Base-by-base conservation (phyloP, 345 rosid species). In the Hibiscus syriacus region DNA sequence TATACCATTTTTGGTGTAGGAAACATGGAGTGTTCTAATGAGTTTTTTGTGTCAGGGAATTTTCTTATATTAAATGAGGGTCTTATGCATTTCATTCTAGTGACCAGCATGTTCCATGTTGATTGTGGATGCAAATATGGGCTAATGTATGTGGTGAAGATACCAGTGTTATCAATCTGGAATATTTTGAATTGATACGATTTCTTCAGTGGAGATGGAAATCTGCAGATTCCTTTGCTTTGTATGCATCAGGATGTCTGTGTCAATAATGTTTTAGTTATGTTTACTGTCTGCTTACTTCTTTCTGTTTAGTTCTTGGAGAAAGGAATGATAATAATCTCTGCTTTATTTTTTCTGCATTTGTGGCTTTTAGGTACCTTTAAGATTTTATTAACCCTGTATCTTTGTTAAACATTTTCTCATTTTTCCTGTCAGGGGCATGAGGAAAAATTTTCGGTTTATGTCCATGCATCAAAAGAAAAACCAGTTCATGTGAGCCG, bases 391-490 rank as follows among this genome's bases (percentile, higher is more conserved):
- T 68, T 2, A 3, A 3, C n/a, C 26, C 10, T 12, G 13, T 55
- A 38, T 36, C 34, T 41, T 30, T 16, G 41, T 22, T 32, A 25
- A 19, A 57, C 27, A 26, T 70, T 59, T 41, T 5, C 11, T 22
- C 45, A 45, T 14, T 52, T 19, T 48, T 52, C 12, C 27, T 52
- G 26, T 26, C 55, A 87, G 90, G 93, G 90, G 9, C 86, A 88
- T 69, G 93, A 85, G 43, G 88, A 80, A 55, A 85, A 81, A 61
- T 85, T 85, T 79, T 76, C 87, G 41, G 80, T 88, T 50, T 88
- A 88, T 77, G 75, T 88, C 1, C 93, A 88, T 75, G 84, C 93
- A 20, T 85, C 93, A 25, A 81, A 73, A 53, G 86, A 75, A 64
- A 82, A 62, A 41, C 82, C 89, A 9, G 71, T 70, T 64, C 93